phyloP scores from a whole-genome alignment of 2,329 filamentous ascomycete species.

The Claviceps fusiformis region DNA sequence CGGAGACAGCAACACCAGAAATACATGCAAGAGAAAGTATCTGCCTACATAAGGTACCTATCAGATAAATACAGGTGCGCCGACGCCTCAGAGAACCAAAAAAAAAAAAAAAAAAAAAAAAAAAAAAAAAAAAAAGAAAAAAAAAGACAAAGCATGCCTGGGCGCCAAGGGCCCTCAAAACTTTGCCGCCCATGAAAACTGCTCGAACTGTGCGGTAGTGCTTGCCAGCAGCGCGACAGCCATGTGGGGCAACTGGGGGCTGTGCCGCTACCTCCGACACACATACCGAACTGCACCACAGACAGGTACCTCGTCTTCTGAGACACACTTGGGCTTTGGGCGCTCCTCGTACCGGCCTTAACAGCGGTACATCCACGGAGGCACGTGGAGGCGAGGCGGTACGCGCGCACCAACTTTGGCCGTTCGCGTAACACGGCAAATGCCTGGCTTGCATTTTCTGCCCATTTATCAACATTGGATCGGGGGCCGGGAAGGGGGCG shows the following conservation, averaged over 20 bases:
- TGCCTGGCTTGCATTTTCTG: neutral
- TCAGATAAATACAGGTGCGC: too few relatives aligned
- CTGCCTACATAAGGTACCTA: too few relatives aligned
- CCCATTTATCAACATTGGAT: neutral
- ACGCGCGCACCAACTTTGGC: neutral
- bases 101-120: too few relatives aligned
- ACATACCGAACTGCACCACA: neutral
- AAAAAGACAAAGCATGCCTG: neutral
- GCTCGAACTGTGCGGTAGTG: neutral
- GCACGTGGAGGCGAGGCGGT: neutral
- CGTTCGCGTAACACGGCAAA: neutral
- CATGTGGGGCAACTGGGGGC: neutral
- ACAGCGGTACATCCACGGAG: constrained; percentile 6
- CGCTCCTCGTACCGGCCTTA: constrained; percentile 17
- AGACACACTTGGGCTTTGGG: neutral
- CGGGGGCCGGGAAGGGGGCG: too few relatives aligned
- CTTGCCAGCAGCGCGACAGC: neutral
- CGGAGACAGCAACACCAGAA: neutral
- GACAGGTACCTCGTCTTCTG: neutral
- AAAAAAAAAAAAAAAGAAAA: too few relatives aligned
- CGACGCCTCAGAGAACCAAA: fast-evolving
- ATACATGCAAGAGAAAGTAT: too few relatives aligned
- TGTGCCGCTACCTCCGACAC: neutral
- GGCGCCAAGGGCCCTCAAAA: neutral
- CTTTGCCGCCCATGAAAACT: neutral